Conservation (phyloP, 257 asterid genomes). For the Solanum gandarillasii region DNA sequence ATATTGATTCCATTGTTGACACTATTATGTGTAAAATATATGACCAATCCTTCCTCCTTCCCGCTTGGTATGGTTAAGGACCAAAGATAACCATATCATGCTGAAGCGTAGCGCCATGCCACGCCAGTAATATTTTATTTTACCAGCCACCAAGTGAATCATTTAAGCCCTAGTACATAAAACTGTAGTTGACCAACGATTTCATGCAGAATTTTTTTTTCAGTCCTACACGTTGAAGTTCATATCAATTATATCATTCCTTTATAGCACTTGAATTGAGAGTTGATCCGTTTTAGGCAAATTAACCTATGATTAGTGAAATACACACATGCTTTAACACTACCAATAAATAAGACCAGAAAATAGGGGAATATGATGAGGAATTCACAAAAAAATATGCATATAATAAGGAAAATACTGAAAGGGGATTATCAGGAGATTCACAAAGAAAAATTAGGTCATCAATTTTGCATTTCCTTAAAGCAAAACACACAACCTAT, state of each 20-base stretch:
- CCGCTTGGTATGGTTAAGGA: neutral
- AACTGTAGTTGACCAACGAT: neutral
- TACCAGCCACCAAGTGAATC: neutral
- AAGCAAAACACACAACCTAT: neutral
- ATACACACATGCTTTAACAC: neutral
- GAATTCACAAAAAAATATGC: neutral
- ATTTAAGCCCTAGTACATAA: neutral
- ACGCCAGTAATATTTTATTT: neutral
- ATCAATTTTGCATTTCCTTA: neutral
- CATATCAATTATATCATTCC: neutral
- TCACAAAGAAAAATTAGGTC: neutral
- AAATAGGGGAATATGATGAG: neutral
- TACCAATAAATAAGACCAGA: neutral
- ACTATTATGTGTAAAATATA: neutral
- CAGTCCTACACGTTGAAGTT: neutral
- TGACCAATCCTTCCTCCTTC: neutral
- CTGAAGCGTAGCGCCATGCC: neutral
- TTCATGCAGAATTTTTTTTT: neutral
- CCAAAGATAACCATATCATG: neutral
- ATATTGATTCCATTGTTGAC: neutral
- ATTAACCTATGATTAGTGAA: neutral
- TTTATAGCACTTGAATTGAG: neutral
- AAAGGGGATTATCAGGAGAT: neutral
- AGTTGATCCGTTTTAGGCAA: neutral
- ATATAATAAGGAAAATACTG: neutral